phyloP scores from a whole-genome alignment of 768 basidiomycete species.

The Lanmaoa rubissima region DNA sequence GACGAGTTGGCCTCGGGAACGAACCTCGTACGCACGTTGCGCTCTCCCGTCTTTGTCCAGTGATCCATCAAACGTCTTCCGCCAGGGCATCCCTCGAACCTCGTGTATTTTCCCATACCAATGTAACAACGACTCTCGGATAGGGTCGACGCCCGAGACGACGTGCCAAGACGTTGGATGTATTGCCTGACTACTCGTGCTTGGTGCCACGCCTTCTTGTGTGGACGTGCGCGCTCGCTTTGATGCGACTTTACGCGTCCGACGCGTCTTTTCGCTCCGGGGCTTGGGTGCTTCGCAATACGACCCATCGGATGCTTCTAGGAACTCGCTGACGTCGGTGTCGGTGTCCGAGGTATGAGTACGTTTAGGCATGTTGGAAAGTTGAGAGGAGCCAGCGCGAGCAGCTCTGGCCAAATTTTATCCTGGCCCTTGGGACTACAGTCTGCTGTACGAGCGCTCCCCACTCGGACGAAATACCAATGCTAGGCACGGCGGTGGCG shows the following conservation, averaged over 20 bases:
- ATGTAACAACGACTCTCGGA: conserved; percentile 49
- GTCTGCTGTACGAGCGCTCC: background rate
- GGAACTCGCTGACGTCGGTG: conserved; percentile 13
- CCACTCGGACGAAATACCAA: background rate
- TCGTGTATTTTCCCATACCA: conserved; percentile 77
- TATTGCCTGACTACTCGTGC: background rate
- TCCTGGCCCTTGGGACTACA: too few relatives aligned
- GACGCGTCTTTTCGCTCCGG: conserved; percentile 16
- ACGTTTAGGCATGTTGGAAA: conserved; percentile 30
- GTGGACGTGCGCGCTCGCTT: conserved; percentile 10
- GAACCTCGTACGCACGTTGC: conserved; percentile 90
- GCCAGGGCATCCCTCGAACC: conserved; percentile 87
- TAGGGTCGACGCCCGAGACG: conserved; percentile 37
- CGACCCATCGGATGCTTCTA: conserved; percentile 24
- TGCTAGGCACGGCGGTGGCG: background rate
- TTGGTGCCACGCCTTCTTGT: background rate
- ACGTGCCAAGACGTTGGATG: conserved; percentile 52
- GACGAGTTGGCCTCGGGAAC: conserved; percentile 3
- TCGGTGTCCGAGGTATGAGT: conserved; percentile 3
- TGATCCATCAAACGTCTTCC: conserved; percentile 63
- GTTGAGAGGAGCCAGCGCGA: background rate
- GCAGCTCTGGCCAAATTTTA: background rate
- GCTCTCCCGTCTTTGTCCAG: conserved; percentile 58
- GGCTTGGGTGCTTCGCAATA: conserved; percentile 11
- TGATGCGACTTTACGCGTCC: conserved; percentile 11